Evolutionary conservation across 2,329 filamentous ascomycete genomes (phyloP), one percentile per base, ranked within the genome.

Genomic region (Hypoxylon sp.): DNA sequence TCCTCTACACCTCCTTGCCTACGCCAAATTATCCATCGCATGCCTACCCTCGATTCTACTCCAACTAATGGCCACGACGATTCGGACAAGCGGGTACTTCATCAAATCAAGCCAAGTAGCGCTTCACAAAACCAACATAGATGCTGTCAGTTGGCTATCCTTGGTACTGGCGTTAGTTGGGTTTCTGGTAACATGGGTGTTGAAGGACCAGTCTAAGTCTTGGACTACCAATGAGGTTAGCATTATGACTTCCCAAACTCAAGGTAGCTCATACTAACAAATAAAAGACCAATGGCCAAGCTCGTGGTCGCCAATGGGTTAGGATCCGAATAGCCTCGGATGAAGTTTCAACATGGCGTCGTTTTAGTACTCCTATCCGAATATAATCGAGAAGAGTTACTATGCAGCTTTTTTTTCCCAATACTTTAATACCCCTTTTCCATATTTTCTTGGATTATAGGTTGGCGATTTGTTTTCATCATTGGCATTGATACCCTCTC

Each of bases 131-230:
- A 12, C 26, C 6, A 20, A 37, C 3, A 7, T 32, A 5, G 29
- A 49, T 12, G 15, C 36, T 11, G 41, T 51, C 7, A 29, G 35
- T 29, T 55, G 49, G 44, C 55, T 35, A 47, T 57, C 43, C 29
- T 19, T 60, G 11, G 27, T 42, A 11, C 32, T 59, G 2, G 27
- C 53, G 6, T 34, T 57, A 13, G n/a, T 63, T 37, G 63, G 55
- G 25, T 51, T 59, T 25, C 7, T 60, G 7, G 31, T 32, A n/a
- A 62, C 55, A 16, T 62, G 63, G 62, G 30, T 46, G 25, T 16
- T 57, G 2, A 58, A 52, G 26, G 46, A 54, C 17, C 37, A 35
- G 16, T 19, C 26, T n/a, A 40, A 3, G 26, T 13, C 50, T 7
- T 32, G 30, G 25, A 16, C 11, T 13, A 16, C 12, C 8, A 29